A percentile compares a stretch with the other conserved stretches of the same genome.
phyloP scores from a whole-genome alignment of 202 grass and related monocot genomes.

The Miscanthus sacchariflorus region DNA sequence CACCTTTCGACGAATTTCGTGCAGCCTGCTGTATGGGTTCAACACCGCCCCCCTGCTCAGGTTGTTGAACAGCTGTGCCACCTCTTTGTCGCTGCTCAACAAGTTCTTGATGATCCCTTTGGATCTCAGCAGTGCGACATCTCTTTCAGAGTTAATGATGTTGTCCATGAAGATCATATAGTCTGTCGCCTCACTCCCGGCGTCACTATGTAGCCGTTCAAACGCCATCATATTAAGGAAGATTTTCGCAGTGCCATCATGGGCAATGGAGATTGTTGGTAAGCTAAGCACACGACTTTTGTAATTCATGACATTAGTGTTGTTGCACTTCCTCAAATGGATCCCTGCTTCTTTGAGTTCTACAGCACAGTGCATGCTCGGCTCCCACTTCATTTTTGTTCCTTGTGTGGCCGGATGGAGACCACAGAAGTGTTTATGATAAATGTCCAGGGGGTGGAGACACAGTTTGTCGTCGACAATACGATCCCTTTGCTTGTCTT shows the following conservation, averaged over 20 bases:
- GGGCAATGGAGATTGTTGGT: too few relatives aligned
- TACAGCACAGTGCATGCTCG: slow-evolving; percentile 30
- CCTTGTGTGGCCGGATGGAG: too few relatives aligned
- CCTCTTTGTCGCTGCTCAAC: background rate
- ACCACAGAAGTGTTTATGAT: too few relatives aligned
- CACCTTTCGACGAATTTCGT: background rate
- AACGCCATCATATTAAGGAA: background rate
- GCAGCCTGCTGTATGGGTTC: background rate
- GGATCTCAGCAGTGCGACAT: background rate
- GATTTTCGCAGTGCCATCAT: background rate
- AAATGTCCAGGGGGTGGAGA: too few relatives aligned
- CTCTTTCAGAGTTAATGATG: background rate
- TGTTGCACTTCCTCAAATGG: background rate
- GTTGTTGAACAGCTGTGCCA: background rate
- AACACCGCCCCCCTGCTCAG: background rate
- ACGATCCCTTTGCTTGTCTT: too few relatives aligned
- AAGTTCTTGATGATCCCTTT: background rate
- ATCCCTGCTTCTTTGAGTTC: background rate
- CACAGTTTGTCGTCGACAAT: too few relatives aligned
- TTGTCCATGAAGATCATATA: background rate
- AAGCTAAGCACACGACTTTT: background rate
- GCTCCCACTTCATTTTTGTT: too few relatives aligned
- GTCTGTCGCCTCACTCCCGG: background rate
- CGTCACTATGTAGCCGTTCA: background rate
- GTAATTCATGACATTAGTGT: background rate